Conservation (phyloP, 768 basidiomycete species). For the Phylloporus arenicola region DNA sequence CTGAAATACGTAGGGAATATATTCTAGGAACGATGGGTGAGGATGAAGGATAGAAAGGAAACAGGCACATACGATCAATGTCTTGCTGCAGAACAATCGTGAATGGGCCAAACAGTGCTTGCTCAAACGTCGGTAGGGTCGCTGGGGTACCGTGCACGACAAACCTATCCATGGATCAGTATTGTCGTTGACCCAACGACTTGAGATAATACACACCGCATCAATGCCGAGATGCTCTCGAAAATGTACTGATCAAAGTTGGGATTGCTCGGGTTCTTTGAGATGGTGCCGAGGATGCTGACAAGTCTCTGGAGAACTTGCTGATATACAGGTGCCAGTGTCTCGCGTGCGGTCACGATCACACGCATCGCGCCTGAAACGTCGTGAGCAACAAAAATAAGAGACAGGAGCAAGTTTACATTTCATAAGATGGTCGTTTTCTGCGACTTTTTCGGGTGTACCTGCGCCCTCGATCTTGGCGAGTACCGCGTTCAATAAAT, state of each 20-base stretch:
- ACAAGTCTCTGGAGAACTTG: conserved; percentile 69
- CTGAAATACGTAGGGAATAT: conserved; percentile 96
- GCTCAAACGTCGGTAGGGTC: conserved; percentile 72
- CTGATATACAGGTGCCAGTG: conserved; percentile 63
- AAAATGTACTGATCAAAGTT: conserved; percentile 97
- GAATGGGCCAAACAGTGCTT: conserved; percentile 78
- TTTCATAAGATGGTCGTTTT: conserved; percentile 98
- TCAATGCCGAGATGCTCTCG: conserved; percentile 90
- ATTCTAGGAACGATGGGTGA: conserved; percentile 50
- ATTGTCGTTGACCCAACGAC: not conserved
- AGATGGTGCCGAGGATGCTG: conserved; percentile 77
- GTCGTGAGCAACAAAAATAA: conserved; percentile 2
- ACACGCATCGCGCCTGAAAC: conserved; percentile 85
- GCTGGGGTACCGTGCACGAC: conserved; percentile 65
- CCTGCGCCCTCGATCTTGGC: conserved; percentile 71
- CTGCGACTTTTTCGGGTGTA: conserved; percentile 88
- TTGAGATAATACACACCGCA: conserved; percentile 50
- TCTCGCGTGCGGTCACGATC: conserved; percentile 81
- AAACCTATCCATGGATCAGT: conserved; percentile 48
- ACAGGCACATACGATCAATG: conserved; percentile 68
- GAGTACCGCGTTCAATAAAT: conserved; percentile 67
- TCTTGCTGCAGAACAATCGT: conserved; percentile 87
- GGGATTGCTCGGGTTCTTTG: conserved; percentile 96
- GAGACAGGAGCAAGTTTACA: conserved; percentile 44
- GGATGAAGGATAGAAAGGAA: not conserved